Percentiles rank a stretch among this genome's conserved stretches.
These are phyloP conservation scores for Helicocarpus griseus DNA, from an alignment of 2,329 filamentous ascomycete species.

Conservation along the genomic window DNA sequence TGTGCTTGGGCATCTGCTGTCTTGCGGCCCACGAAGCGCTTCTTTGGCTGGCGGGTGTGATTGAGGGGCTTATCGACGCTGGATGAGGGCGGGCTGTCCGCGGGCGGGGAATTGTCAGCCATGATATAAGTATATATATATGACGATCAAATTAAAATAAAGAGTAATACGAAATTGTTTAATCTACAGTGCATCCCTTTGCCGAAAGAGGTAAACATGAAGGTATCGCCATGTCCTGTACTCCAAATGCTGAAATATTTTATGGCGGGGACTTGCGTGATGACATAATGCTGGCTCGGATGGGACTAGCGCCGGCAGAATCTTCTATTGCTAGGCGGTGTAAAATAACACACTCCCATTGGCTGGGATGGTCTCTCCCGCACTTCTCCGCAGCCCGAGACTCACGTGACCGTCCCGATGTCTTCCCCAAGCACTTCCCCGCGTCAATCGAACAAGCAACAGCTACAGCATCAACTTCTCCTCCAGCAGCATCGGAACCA, in stretches of 20 bases:
- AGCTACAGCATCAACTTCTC: background rate
- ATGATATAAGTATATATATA: background rate
- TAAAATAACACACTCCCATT: background rate
- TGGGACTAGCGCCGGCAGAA: background rate
- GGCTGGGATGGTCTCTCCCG: background rate
- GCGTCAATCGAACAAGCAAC: background rate
- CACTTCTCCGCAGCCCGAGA: too few relatives aligned
- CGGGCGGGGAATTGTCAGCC: background rate
- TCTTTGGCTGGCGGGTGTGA: slow-evolving; percentile 62
- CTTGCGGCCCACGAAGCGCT: slow-evolving; percentile 79
- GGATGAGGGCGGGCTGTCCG: background rate
- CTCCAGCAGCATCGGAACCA: background rate
- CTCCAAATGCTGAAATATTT: background rate
- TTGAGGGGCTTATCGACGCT: background rate
- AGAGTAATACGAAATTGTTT: background rate
- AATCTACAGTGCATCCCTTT: background rate
- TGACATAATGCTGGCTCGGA: background rate
- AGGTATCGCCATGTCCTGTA: background rate
- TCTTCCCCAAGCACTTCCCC: background rate
- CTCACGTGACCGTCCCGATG: background rate
- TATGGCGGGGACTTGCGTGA: background rate
- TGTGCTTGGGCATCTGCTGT: slow-evolving; percentile 47
- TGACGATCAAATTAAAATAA: background rate
- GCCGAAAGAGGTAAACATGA: background rate
- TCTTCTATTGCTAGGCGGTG: background rate